Base-by-base conservation (phyloP, 257 asterid species). In the Primulina tabacum region DNA sequence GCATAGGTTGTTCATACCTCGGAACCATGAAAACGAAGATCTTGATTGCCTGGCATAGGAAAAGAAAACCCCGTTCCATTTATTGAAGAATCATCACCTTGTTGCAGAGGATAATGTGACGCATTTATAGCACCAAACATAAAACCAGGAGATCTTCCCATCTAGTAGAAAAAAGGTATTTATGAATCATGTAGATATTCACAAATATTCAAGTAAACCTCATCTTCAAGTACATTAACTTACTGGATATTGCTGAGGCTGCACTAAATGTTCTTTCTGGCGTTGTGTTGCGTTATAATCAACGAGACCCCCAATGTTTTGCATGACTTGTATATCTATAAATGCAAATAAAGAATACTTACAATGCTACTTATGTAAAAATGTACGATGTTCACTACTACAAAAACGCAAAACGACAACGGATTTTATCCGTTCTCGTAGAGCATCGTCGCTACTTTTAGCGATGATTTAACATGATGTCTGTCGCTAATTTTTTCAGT, bases 261-360 rank as follows among this genome's bases (percentile, higher is more conserved):
- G 96, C 87, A 89, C 82, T 83, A 84, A 80, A 74, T 88, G 97
- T 64, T 92, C 96, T 72, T 92, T 90, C 75, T 81, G 95, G 78
- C 78, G 90, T 43, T 85, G 69, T 43, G 80, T 87, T 79, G 87
- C 75, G 24, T 87, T 72, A 74, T 79, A 90, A 37, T 92, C 96
- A 59, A 83, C 78, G 81, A 38, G 77, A 37, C 83, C 86, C 35
- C 95, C 97, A 77, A 81, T 74, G 64, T 73, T 80, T 32, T 32
- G 34, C 6, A 32, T 32, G 6, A 32, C 6, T 32, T 32, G 34
- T 32, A 32, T 32, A 32, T 32, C 6, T 32, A 32, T 32, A 32
- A 3, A 3, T 32, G 34, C 34, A 32, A 32, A 32, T 32, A 32
- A 32, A 32, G 0, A 32, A 32, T 32, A 5, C 4, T 32, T 32